phyloP scores from a whole-genome alignment of 306 rosid genomes.

The Sechiopsis laciniata region DNA sequence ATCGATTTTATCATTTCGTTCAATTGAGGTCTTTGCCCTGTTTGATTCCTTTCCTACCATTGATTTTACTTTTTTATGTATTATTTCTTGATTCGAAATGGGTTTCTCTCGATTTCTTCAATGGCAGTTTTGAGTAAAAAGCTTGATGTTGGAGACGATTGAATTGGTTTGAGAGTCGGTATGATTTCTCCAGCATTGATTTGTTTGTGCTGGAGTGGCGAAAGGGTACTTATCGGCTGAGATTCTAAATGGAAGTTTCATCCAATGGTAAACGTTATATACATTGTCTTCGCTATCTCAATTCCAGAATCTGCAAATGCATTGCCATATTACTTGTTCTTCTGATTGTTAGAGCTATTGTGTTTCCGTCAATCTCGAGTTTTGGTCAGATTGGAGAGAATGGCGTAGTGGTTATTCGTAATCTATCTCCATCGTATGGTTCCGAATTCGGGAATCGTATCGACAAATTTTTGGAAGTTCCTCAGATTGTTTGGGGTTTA shows the following conservation, averaged over 20 bases:
- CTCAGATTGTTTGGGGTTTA: slow-evolving; percentile 88
- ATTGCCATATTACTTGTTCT: slow-evolving; percentile 41
- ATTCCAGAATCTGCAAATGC: slow-evolving; percentile 54
- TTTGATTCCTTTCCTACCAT: slow-evolving; percentile 13
- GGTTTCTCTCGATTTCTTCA: slow-evolving; percentile 4
- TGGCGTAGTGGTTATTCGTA: slow-evolving; percentile 31
- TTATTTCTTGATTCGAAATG: slow-evolving; percentile 11
- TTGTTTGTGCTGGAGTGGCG: slow-evolving; percentile 14
- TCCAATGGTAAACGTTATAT: slow-evolving; percentile 34
- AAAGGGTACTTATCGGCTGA: not conserved
- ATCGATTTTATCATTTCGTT: not conserved
- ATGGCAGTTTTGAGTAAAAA: slow-evolving; percentile 8
- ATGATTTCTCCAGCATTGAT: slow-evolving; percentile 22
- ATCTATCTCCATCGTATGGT: slow-evolving; percentile 27
- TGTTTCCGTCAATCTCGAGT: slow-evolving; percentile 40
- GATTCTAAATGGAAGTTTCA: slow-evolving; percentile 42
- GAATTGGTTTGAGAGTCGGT: not conserved
- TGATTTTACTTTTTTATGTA: not conserved
- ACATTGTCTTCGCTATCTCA: slow-evolving; percentile 36
- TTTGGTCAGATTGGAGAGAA: slow-evolving; percentile 38
- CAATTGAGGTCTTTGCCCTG: not conserved
- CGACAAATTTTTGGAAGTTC: slow-evolving; percentile 68
- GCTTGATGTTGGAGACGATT: not conserved
- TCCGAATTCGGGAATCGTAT: slow-evolving; percentile 34
- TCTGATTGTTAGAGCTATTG: slow-evolving; percentile 51